Evolutionary conservation across 129 eudicot genomes (phyloP), one percentile per base, ranked within the genome.

Genomic region (Arctium minus): DNA sequence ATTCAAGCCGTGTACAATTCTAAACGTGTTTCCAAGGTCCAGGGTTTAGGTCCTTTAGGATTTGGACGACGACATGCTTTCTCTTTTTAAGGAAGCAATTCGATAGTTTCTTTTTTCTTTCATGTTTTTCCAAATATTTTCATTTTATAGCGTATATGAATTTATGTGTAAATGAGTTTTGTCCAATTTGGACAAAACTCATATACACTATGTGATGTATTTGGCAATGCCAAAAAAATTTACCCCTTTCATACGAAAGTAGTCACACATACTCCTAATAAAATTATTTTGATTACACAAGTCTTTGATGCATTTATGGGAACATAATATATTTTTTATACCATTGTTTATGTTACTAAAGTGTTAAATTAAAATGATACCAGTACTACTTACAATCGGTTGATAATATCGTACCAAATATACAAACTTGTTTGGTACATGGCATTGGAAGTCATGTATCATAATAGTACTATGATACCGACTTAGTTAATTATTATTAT

Each of bases 61-160:
- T 74, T 44, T 74, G 39, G 46, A 85, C 82, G 69, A 87, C 68
- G 88, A 89, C 75, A 81, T 80, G 91, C 92, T 85, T 81, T 74
- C 85, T 85, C 76, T 39, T 81, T 82, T 85, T 79, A 62, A 77
- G 74, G 79, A 77, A 86, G 94, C 92, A 88, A 85, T 84, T 85
- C 94, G 81, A 85, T 88, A 81, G 46, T 9, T n/a, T 68, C 32
- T 80, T 29, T 77, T 50, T 22, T 53, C 48, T 69, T 6, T 71
- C n/a, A 18, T 17, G 9, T 82, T 3, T 29, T 40, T 68, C 62
- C 2, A 13, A 0, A 31, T 2, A 74, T 30, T 56, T 64, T 2
- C 42, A 30, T 27, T 36, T 18, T 2, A 60, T 69, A 32, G 6
- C 72, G 30, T 82, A 82, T 38, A 48, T 70, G 70, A 15, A 69